A percentile compares a stretch with the other conserved stretches of the same genome.
These are phyloP conservation scores for Lanzia echinophila DNA, from an alignment of 2,329 filamentous ascomycete species.

Conservation along the genomic window DNA sequence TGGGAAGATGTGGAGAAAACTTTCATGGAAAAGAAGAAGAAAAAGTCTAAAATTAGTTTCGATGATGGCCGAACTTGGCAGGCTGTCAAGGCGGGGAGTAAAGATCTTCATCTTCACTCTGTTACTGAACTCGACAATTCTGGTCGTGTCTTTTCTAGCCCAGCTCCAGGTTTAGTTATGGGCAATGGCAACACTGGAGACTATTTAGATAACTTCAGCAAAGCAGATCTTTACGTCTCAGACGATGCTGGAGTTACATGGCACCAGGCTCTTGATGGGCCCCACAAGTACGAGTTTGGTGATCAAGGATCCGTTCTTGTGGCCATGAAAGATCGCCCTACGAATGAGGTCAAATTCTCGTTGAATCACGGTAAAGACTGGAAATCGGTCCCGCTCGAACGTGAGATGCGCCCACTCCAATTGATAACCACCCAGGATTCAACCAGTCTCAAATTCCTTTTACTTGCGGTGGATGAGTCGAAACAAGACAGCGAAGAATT, in stretches of 20 bases:
- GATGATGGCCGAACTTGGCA: conserved; percentile 89
- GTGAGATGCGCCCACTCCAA: conserved; percentile 62
- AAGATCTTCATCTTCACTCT: conserved; percentile 80
- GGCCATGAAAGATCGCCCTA: conserved; percentile 64
- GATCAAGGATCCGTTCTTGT: conserved; percentile 86
- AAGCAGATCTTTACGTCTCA: conserved; percentile 80
- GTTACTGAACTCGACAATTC: conserved; percentile 78
- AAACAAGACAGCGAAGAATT: conserved; percentile 46
- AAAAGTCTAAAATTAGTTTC: conserved; percentile 82
- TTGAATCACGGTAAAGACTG: conserved; percentile 85
- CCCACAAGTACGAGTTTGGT: conserved; percentile 94
- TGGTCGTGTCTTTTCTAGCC: conserved; percentile 86
- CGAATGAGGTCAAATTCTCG: conserved; percentile 65
- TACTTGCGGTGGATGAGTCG: conserved; percentile 58
- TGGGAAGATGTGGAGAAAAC: conserved; percentile 63
- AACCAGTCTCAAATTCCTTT: conserved; percentile 82
- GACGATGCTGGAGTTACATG: conserved; percentile 86
- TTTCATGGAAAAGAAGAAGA: conserved; percentile 50
- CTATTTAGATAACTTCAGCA: conserved; percentile 59
- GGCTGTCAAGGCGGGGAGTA: conserved; percentile 56
- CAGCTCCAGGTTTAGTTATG: conserved; percentile 89
- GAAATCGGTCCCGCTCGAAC: conserved; percentile 62
- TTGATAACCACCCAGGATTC: conserved; percentile 90
- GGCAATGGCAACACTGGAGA: conserved; percentile 86
- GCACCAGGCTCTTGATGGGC: conserved; percentile 66